phyloP scores from a whole-genome alignment of 176 grass and related monocot species.

The Tillandsia fasciculata region DNA sequence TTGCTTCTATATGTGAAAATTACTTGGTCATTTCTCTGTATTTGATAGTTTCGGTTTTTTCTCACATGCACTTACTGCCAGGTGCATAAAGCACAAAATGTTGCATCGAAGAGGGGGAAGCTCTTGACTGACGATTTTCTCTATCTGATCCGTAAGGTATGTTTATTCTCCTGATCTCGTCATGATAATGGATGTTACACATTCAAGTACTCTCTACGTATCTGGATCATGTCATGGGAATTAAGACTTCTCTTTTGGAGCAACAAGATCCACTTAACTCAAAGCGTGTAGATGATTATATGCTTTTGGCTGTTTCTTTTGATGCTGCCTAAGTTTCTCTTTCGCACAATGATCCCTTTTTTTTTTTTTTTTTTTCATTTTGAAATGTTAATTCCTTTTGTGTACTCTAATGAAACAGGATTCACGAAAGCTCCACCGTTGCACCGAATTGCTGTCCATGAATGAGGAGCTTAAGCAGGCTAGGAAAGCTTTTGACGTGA shows the following conservation, averaged over 20 bases:
- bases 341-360: neutral
- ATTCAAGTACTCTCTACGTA: neutral
- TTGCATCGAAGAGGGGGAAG: slow-evolving; percentile 91
- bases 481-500: slow-evolving; percentile 93
- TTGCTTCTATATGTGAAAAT: neutral
- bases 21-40: neutral
- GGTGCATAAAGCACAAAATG: slow-evolving; percentile 90
- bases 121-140: slow-evolving; percentile 94
- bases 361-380: neutral
- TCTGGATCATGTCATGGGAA: neutral
- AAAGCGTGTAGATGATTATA: neutral
- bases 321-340: neutral
- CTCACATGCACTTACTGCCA: slow-evolving; percentile 15
- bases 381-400: neutral
- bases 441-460: slow-evolving; percentile 79
- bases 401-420: slow-evolving; percentile 34
- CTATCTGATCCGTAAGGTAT: slow-evolving; percentile 90
- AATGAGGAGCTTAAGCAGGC: slow-evolving; percentile 98
- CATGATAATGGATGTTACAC: neutral
- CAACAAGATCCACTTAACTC: neutral
- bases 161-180: neutral
- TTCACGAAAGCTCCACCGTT: slow-evolving; percentile 61
- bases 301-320: neutral
- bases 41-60: neutral
- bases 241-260: neutral